Conservation (phyloP, 2,329 filamentous ascomycete species). For the Aspergillus proliferans region DNA sequence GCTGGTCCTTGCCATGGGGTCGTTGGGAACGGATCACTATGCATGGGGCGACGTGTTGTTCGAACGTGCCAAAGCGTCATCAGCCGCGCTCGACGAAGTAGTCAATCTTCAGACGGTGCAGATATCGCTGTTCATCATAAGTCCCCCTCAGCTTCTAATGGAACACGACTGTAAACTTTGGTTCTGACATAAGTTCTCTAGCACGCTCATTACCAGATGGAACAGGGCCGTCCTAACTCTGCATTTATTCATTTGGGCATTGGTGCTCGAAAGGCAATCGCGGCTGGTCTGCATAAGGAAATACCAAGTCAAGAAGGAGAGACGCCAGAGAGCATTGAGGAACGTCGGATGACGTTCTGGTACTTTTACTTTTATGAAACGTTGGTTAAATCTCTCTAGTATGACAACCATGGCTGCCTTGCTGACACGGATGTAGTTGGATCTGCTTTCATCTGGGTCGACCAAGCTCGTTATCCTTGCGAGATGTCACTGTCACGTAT, state of each 20-base stretch:
- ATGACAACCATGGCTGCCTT: background rate
- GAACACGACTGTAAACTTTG: too few species aligned
- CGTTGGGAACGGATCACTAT: conserved; percentile 35
- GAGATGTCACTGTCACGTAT: conserved; percentile 32
- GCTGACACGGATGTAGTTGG: conserved; percentile 29
- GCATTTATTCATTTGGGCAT: conserved; percentile 37
- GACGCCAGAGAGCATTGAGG: conserved; percentile 27
- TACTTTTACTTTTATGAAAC: conserved; percentile 41
- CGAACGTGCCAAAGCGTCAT: conserved; percentile 38
- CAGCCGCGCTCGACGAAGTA: conserved; percentile 36
- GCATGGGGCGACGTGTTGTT: conserved; percentile 38
- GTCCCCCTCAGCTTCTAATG: conserved; percentile 11
- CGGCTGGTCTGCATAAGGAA: conserved; percentile 41
- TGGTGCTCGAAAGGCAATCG: conserved; percentile 39
- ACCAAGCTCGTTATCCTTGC: conserved; percentile 35
- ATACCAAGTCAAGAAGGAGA: conserved; percentile 26
- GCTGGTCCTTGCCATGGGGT: conserved; percentile 32
- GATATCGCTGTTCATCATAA: conserved; percentile 42
- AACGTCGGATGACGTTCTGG: conserved; percentile 36
- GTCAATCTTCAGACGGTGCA: conserved; percentile 43
- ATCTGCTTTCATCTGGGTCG: conserved; percentile 40
- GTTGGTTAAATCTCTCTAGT: conserved; percentile 20
- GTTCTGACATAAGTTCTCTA: conserved; percentile 8
- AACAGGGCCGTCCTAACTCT: conserved; percentile 41
- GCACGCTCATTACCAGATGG: conserved; percentile 41